Base-by-base conservation (phyloP, 306 rosid genomes). In the Morella rubra region DNA sequence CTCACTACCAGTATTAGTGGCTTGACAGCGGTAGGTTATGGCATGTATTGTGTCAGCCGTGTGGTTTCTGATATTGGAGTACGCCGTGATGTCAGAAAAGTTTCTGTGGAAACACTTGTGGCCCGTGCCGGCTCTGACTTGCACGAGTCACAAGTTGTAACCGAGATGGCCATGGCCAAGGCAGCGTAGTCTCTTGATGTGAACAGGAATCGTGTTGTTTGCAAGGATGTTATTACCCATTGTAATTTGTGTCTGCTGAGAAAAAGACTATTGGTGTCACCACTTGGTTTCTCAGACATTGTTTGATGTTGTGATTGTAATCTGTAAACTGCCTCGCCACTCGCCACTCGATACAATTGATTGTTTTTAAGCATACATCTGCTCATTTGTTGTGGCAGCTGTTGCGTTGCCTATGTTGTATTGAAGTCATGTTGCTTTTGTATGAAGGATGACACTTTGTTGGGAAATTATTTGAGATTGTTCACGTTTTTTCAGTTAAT, bases 51-150 rank as follows among this genome's bases (percentile, higher is more conserved):
- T 51, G 44, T 5, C n/a, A 72, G 84, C 60, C 80, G 96, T 58
- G 40, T 80, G 24, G 59, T 41, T 72, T 87, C 86, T 50, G 96
- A 91, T 53, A 87, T 87, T 0, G 93, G 92, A 51, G 78, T 81
- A 5, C 90, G 91, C 19, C 73, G 82, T 8, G 91, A 85, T 79
- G 87, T 81, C 13, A 9, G 8, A 22, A 85, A 94, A 81, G 89
- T 90, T 75, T 81, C 88, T 0, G 91, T 86, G 19, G 95, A 91
- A 79, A 61, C 41, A 6, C 92, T 93, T 32, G 68, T 86, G 72
- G 69, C 79, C 70, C 72, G 70, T 2, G 13, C 79, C 6, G 81
- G 76, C 9, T 44, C 79, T 8, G 75, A 1, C 76, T 9, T 54
- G n/a, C 72, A 54, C 16, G 85, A 79, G 74, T 64, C 83, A 0